These are phyloP conservation scores for Cryptosporidium xiaoi DNA, from an alignment of 169 alveolate species.

Conservation along the genomic window DNA sequence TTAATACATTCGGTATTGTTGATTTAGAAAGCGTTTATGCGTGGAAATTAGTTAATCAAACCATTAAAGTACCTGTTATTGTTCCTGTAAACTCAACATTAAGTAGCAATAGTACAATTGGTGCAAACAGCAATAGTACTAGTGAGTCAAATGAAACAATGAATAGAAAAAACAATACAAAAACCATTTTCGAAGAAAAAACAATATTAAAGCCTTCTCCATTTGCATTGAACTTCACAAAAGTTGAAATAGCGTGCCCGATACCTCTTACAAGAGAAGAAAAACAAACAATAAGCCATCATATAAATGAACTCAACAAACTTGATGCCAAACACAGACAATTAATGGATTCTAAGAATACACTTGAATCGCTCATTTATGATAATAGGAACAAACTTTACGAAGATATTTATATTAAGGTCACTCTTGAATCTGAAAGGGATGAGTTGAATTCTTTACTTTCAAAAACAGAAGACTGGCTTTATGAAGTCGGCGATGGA, in stretches of 20 bases:
- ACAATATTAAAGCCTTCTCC: slow-evolving; percentile 21
- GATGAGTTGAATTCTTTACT: slow-evolving; percentile 16
- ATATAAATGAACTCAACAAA: slow-evolving; percentile 57
- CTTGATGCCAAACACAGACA: slow-evolving; percentile 60
- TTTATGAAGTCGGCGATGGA: slow-evolving; percentile 52
- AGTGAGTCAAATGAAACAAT: not conserved
- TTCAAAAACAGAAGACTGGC: slow-evolving; percentile 62
- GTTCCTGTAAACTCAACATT: slow-evolving; percentile 16
- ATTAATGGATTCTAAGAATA: slow-evolving; percentile 60
- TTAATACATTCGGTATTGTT: slow-evolving; percentile 53
- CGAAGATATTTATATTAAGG: slow-evolving; percentile 51
- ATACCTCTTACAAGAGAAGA: slow-evolving; percentile 13
- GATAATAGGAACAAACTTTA: slow-evolving; percentile 60
- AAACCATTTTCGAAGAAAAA: slow-evolving; percentile 38
- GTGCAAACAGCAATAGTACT: not conserved
- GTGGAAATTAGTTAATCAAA: slow-evolving; percentile 66
- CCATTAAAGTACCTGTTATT: slow-evolving; percentile 39
- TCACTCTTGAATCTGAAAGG: slow-evolving; percentile 56
- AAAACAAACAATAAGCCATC: slow-evolving; percentile 51
- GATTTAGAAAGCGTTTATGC: slow-evolving; percentile 52
- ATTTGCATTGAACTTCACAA: slow-evolving; percentile 29
- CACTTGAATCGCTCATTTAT: slow-evolving; percentile 50
- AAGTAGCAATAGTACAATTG: not conserved
- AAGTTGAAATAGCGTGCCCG: slow-evolving; percentile 34
- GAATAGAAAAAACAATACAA: not conserved